These are phyloP conservation scores for Agrostemma githago DNA, from an alignment of 148 eudicot genomes.

Conservation along the genomic window DNA sequence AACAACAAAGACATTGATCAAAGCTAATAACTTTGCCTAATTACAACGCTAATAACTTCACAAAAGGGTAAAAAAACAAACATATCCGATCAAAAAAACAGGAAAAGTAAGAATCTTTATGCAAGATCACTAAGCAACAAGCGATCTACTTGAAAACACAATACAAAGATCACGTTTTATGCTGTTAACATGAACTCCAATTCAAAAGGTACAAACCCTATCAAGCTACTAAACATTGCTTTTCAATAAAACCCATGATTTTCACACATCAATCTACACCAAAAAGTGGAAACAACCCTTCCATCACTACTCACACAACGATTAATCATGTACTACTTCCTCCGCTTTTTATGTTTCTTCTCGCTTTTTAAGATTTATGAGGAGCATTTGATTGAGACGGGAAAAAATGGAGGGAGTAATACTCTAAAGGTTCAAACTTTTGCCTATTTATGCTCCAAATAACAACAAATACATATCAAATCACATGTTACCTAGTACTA, in stretches of 20 bases:
- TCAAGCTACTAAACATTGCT: background rate
- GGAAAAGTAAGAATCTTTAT: background rate
- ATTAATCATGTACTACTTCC: background rate
- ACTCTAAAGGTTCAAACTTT: background rate
- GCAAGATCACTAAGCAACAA: constrained; percentile 7
- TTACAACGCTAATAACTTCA: no score
- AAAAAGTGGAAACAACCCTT: no score
- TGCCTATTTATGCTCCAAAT: background rate
- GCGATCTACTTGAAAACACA: background rate
- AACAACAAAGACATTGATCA: background rate
- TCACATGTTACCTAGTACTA: no score
- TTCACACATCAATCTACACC: no score
- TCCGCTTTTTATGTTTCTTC: no score
- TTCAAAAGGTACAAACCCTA: background rate
- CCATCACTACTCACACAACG: background rate
- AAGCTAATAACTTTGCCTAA: no score
- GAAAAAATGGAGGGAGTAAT: background rate
- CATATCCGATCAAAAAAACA: background rate
- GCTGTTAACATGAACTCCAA: background rate
- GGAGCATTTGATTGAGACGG: no score
- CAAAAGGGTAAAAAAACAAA: no score
- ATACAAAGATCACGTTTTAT: background rate
- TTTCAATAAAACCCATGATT: background rate
- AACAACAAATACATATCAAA: background rate
- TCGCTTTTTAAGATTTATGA: no score